These are phyloP conservation scores for Alternaria viburni DNA, from an alignment of 2,329 filamentous ascomycete species.

Conservation along the genomic window DNA sequence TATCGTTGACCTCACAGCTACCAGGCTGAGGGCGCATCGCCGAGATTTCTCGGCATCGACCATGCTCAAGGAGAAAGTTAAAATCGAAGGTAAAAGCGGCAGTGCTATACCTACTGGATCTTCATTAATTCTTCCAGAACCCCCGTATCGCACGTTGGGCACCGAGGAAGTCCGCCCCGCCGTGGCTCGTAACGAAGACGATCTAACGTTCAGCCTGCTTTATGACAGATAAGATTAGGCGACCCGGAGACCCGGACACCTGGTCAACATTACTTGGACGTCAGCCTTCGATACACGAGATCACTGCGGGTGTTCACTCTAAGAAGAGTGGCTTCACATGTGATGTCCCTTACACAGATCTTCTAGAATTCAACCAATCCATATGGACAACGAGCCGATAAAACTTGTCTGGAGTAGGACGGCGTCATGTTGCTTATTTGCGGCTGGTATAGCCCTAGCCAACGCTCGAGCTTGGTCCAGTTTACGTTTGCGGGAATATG, in stretches of 20 bases:
- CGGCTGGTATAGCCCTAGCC: not conserved
- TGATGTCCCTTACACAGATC: not conserved
- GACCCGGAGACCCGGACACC: not conserved
- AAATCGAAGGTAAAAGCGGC: not conserved
- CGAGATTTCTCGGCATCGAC: not conserved
- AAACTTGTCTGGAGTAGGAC: too few relatives aligned
- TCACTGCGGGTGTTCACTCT: not conserved
- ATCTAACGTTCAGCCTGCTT: not conserved
- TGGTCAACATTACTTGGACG: not conserved
- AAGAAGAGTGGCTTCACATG: not conserved
- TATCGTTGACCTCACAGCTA: not conserved
- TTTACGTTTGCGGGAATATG: not conserved
- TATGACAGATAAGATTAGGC: not conserved
- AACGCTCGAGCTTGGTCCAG: not conserved
- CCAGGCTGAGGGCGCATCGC: not conserved
- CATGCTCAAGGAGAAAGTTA: not conserved
- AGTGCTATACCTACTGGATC: not conserved
- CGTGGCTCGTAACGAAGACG: not conserved
- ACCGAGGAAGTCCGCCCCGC: not conserved
- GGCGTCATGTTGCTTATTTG: not conserved
- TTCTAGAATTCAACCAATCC: not conserved
- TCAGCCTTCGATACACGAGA: slow-evolving; percentile 2
- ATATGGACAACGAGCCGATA: not conserved
- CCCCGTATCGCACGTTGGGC: not conserved
- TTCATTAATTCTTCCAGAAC: not conserved